A percentile compares a stretch with the other conserved stretches of the same genome.
phyloP scores from a whole-genome alignment of 1,284 basidiomycete genomes.

The Ganoderma lucidum region DNA sequence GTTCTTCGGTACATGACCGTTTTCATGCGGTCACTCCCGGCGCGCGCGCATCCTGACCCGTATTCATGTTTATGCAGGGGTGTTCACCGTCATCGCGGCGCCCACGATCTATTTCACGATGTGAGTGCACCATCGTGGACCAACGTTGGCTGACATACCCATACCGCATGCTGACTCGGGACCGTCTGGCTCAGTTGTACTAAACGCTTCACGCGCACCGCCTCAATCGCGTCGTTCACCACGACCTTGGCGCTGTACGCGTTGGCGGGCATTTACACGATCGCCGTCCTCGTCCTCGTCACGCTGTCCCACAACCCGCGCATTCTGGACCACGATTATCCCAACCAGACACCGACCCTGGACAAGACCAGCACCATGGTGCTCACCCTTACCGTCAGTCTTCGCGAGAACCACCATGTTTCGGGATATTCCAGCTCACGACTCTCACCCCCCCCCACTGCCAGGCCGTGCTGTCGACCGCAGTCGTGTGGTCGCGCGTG shows the following conservation, averaged over 20 bases:
- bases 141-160: no score
- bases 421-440: background rate
- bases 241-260: background rate
- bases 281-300: background rate
- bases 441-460: no score
- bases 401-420: no score
- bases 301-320: background rate
- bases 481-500: conserved; percentile 10
- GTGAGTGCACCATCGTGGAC: background rate
- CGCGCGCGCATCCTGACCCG: background rate
- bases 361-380: background rate
- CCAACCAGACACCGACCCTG: background rate
- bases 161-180: background rate
- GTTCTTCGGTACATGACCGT: background rate
- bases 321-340: background rate
- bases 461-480: conserved; percentile 2
- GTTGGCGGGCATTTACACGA: background rate
- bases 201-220: background rate
- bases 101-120: background rate
- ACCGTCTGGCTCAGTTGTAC: background rate
- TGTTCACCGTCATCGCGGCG: background rate
- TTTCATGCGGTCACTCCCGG: background rate
- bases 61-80: background rate
- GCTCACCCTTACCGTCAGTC: background rate
- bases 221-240: background rate